Conservation (phyloP, 1,284 basidiomycete genomes). For the Malassezia japonica region DNA sequence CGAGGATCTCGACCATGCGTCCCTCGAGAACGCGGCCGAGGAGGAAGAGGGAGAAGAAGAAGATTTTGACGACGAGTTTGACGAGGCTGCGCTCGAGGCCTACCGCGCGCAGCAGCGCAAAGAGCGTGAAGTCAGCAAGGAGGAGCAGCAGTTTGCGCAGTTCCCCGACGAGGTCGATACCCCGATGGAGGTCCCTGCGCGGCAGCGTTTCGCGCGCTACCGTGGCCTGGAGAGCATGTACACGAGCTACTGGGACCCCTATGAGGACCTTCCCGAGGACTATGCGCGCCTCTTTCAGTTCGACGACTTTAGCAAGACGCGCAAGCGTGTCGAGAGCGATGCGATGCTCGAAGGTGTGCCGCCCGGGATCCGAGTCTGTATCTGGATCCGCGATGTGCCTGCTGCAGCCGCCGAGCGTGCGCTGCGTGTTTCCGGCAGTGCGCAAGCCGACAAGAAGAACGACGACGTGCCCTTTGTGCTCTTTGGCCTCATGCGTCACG, state of each 20-base stretch:
- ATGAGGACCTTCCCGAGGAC: constrained; percentile 86
- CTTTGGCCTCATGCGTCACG: constrained; percentile 81
- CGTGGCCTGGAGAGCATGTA: constrained; percentile 84
- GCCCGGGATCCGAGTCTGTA: constrained; percentile 24
- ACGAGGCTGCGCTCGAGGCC: constrained; percentile 45
- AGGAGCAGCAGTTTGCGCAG: constrained; percentile 58
- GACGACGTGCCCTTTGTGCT: constrained; percentile 58
- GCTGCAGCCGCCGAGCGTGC: constrained; percentile 29
- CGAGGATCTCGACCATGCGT: constrained; percentile 18
- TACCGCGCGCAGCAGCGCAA: constrained; percentile 71
- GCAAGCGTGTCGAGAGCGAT: constrained; percentile 58
- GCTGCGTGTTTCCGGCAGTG: constrained; percentile 10
- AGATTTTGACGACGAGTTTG: constrained; percentile 55
- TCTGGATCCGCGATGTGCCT: constrained; percentile 35
- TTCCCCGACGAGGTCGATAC: constrained; percentile 99
- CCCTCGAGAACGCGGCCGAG: constrained; percentile 36
- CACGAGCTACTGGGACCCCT: constrained; percentile 93
- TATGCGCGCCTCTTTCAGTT: constrained; percentile 95
- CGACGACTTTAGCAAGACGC: constrained; percentile 81
- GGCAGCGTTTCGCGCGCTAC: constrained; percentile 80
- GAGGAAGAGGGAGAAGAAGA: constrained; percentile 59
- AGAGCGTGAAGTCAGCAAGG: constrained; percentile 69
- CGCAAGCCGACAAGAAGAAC: not conserved
- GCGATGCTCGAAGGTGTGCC: constrained; percentile 34
- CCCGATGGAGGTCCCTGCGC: constrained; percentile 73